Conservation (phyloP, 768 basidiomycete genomes). For the Suillus ampliporus region DNA sequence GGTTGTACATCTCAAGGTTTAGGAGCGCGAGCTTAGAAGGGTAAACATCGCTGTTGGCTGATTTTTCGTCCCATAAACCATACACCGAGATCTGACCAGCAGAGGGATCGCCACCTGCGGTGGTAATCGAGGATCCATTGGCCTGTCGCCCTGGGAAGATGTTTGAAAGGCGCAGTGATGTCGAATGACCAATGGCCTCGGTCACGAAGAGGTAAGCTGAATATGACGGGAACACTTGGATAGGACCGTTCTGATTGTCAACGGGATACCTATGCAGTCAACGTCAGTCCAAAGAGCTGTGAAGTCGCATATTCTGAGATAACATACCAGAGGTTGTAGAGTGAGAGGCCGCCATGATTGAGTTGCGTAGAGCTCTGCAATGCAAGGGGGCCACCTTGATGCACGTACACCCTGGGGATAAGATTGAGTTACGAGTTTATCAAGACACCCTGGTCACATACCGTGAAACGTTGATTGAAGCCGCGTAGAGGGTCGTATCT, state of each 20-base stretch:
- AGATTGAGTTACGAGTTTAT: background rate
- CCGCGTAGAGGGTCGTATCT: slow-evolving; percentile 26
- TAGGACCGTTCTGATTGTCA: slow-evolving; percentile 51
- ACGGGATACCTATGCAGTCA: slow-evolving; percentile 49
- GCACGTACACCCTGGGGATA: slow-evolving; percentile 50
- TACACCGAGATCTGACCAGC: slow-evolving; percentile 56
- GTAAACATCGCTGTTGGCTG: slow-evolving; percentile 25
- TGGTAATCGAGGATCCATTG: slow-evolving; percentile 59
- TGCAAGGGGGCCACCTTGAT: slow-evolving; percentile 59
- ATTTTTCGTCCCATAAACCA: slow-evolving; percentile 51
- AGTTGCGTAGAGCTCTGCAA: slow-evolving; percentile 55
- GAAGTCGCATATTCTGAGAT: background rate
- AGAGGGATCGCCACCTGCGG: slow-evolving; percentile 51
- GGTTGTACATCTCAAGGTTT: slow-evolving; percentile 58
- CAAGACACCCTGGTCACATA: slow-evolving; percentile 18
- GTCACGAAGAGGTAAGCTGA: slow-evolving; percentile 56
- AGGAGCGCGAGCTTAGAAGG: slow-evolving; percentile 54
- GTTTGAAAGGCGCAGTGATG: slow-evolving; percentile 50
- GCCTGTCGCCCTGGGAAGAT: slow-evolving; percentile 56
- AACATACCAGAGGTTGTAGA: slow-evolving; percentile 54
- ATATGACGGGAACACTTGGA: slow-evolving; percentile 60
- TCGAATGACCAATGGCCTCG: slow-evolving; percentile 52
- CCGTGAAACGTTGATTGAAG: slow-evolving; percentile 54
- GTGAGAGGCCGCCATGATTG: slow-evolving; percentile 51
- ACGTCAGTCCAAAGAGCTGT: background rate